Conservation (phyloP, 176 grass and related monocot species). For the Aegilops longissima region DNA sequence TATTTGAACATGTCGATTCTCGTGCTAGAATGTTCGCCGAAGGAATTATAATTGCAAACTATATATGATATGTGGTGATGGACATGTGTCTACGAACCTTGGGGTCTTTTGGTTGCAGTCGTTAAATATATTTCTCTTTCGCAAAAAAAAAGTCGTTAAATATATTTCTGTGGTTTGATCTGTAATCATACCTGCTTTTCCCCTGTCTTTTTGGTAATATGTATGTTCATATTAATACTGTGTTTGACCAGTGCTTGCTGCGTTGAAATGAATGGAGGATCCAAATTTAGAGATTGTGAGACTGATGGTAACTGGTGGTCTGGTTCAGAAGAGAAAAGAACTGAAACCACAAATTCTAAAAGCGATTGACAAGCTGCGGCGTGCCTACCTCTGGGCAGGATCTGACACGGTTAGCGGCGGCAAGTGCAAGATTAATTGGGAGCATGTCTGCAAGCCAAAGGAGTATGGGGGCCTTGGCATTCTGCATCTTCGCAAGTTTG, state of each 20-base stretch:
- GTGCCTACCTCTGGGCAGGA: no score
- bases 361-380: no score
- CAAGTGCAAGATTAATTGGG: no score
- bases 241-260: neutral
- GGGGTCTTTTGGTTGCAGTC: neutral
- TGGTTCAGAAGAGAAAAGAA: neutral
- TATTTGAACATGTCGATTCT: slow-evolving; percentile 11
- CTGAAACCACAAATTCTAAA: slow-evolving; percentile 2
- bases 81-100: neutral
- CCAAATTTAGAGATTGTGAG: neutral
- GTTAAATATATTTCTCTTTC: neutral
- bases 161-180: neutral
- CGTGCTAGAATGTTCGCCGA: neutral
- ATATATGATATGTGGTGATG: neutral
- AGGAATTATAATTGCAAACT: neutral
- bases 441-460: no score
- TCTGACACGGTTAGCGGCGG: no score
- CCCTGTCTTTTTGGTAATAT: neutral
- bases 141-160: neutral
- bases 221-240: neutral
- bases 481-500: no score
- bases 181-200: neutral
- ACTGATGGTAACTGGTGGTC: neutral
- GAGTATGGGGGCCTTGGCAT: no score
- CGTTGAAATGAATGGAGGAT: neutral